Evolutionary conservation across 1,284 basidiomycete species (phyloP), one percentile per base, ranked within the genome.

Genomic region (Leccinum pachyderme): DNA sequence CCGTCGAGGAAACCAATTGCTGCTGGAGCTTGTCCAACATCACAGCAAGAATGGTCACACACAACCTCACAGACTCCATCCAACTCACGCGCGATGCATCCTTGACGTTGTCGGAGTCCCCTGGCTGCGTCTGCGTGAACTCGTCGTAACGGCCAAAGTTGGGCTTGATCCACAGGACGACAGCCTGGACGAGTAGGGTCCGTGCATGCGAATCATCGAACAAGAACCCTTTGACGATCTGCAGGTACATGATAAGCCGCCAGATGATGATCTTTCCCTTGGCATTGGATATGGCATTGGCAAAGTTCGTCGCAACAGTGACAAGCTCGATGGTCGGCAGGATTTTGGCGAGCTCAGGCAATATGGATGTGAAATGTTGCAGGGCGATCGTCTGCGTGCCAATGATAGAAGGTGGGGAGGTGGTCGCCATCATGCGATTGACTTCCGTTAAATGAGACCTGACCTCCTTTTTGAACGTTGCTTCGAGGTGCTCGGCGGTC

Each of bases 301-400:
- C 90, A 72, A 98, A 98, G 15, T 81, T 82, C 2, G 93, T 94
- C 15, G 89, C 88, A 59, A 94, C 84, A 15, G 90, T 85, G 22
- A 94, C 90, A 5, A 96, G 82, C 68, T 96, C 94, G 13, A 88
- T 81, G 1, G 81, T 85, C 5, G 83, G 73, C 69, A 93, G 95
- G 12, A 94, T 86, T 63, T 90, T 87, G 24, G 84, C 79, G 13
- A 98, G 77, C 67, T 95, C 91, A 1, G 95, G 94, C 9, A 98
- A 78, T 56, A 96, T 91, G 27, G 92, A 91, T 3, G 94, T 90
- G 71, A 97, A 98, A 72, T 96, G 91, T 68, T 98, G 95, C 8
- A 99, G 79, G 1, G 91, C 91, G 59, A 95, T 86, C 0, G 93
- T 96, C 70, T 99, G 95, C 0, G 95, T 96, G 45, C 96, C 96